These are phyloP conservation scores for Ballota nigra DNA, from an alignment of 257 asterid species.

Conservation along the genomic window DNA sequence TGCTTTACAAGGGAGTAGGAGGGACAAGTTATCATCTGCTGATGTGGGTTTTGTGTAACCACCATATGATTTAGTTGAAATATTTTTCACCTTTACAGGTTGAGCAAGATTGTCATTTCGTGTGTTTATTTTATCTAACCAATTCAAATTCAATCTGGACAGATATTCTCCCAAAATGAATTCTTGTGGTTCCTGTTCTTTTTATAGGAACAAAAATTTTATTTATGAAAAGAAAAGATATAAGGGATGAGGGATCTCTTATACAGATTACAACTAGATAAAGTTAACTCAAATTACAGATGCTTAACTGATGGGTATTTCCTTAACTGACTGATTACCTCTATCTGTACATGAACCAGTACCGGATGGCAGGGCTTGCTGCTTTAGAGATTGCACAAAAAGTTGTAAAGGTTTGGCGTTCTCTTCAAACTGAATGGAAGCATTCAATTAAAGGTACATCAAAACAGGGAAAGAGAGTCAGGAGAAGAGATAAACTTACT, in stretches of 20 bases:
- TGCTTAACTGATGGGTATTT: background rate
- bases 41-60: background rate
- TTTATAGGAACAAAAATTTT: too few species aligned
- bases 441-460: constrained; percentile 63
- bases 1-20: too few species aligned
- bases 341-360: constrained; percentile 48
- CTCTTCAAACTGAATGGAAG: constrained; percentile 83
- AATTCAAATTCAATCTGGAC: constrained; percentile 10
- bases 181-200: constrained; percentile 7
- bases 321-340: constrained; percentile 23
- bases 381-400: constrained; percentile 96
- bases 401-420: constrained; percentile 91
- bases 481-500: constrained; percentile 68
- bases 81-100: background rate
- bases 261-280: too few species aligned
- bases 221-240: too few species aligned
- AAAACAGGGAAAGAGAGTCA: constrained; percentile 68
- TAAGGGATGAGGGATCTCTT: too few species aligned
- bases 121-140: constrained; percentile 2
- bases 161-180: constrained; percentile 6
- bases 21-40: too few species aligned
- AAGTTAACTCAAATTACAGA: too few species aligned
- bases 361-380: constrained; percentile 99
- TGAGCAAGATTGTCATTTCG: constrained; percentile 5
- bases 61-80: background rate